Conservation (phyloP, 2,329 filamentous ascomycete genomes). For the Trichoderma guizhouense region DNA sequence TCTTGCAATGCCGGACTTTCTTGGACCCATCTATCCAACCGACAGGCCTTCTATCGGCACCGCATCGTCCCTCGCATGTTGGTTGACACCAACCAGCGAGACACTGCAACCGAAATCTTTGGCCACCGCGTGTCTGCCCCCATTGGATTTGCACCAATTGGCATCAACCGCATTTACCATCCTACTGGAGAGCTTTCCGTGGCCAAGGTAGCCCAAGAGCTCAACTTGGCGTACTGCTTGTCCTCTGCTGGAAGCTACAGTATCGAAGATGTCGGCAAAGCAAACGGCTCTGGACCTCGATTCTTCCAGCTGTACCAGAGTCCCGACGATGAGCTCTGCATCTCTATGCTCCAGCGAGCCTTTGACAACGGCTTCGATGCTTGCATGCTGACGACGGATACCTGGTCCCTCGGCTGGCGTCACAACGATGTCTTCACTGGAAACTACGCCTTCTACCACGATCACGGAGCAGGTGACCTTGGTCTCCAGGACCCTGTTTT, state of each 20-base stretch:
- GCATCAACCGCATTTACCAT: conserved; percentile 67
- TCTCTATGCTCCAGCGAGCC: conserved; percentile 61
- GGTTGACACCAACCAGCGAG: conserved; percentile 57
- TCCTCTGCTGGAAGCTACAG: conserved; percentile 61
- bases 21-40: conserved; percentile 52
- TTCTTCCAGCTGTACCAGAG: conserved; percentile 81
- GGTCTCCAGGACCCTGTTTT: conserved; percentile 60
- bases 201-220: conserved; percentile 56
- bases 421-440: conserved; percentile 63
- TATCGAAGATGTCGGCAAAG: conserved; percentile 64
- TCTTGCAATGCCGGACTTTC: conserved; percentile 56
- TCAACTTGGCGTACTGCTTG: conserved; percentile 63
- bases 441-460: conserved; percentile 58
- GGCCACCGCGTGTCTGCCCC: conserved; percentile 45
- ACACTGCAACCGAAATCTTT: conserved; percentile 57
- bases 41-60: conserved; percentile 62
- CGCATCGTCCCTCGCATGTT: conserved; percentile 60
- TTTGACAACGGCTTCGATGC: conserved; percentile 60
- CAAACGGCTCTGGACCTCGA: conserved; percentile 53
- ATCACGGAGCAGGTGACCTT: conserved; percentile 53
- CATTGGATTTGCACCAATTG: conserved; percentile 64
- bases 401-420: conserved; percentile 65
- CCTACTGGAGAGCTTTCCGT: conserved; percentile 61
- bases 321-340: conserved; percentile 59
- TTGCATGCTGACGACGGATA: conserved; percentile 70